Evolutionary conservation across 345 rosid genomes (phyloP).

Genomic region (Populus ilicifolia): DNA sequence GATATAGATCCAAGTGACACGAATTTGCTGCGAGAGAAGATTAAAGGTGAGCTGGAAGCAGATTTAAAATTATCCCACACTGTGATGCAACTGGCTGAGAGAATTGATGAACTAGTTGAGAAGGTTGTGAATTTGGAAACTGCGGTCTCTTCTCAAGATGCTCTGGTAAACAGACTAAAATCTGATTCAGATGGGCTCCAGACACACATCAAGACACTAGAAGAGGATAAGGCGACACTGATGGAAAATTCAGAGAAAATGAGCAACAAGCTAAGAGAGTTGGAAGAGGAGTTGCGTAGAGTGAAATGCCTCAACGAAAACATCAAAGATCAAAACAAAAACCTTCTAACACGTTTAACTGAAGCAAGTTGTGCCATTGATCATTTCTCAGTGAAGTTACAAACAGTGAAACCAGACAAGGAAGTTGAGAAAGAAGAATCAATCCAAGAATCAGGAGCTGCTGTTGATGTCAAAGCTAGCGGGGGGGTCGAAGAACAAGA

Average conservation of each 20-base stretch:
- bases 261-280: conserved; percentile 39
- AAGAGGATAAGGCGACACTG: conserved; percentile 55
- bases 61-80: conserved; percentile 34
- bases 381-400: conserved; percentile 51
- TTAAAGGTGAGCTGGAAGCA: conserved; percentile 31
- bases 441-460: conserved; percentile 19
- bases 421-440: conserved; percentile 37
- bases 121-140: conserved; percentile 60
- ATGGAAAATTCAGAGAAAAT: conserved; percentile 34
- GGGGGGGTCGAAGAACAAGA: conserved; percentile 16
- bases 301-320: conserved; percentile 47
- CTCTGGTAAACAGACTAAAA: conserved; percentile 52
- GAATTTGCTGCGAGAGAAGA: conserved; percentile 31
- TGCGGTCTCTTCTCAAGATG: conserved; percentile 52
- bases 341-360: conserved; percentile 44
- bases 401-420: conserved; percentile 48
- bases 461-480: conserved; percentile 15
- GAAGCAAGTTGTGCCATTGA: conserved; percentile 45
- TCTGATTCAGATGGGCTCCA: conserved; percentile 58
- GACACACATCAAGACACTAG: conserved; percentile 44
- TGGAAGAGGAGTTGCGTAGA: conserved; percentile 57
- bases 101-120: conserved; percentile 70
- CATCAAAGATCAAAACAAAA: conserved; percentile 42
- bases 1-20: not conserved
- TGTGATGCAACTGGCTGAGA: conserved; percentile 55